Evolutionary conservation across 2,329 filamentous ascomycete species (phyloP).

Genomic region (Exophiala sideris): DNA sequence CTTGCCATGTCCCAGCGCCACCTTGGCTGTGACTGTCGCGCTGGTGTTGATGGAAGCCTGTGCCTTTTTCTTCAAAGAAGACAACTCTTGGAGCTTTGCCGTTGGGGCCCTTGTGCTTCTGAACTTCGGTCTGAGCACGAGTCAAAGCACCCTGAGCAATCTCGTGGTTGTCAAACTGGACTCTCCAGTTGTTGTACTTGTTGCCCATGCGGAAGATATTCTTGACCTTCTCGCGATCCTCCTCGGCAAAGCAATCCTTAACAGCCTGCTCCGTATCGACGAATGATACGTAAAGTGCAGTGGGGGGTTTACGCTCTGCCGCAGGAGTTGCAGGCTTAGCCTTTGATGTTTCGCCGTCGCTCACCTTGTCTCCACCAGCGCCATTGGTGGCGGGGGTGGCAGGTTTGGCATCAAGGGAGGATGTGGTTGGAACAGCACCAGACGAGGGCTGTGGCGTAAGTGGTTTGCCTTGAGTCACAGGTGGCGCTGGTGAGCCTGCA

Average conservation of each 20-base stretch:
- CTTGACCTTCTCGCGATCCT: slow-evolving; percentile 76
- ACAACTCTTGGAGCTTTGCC: slow-evolving; percentile 78
- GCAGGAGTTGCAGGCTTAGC: slow-evolving; percentile 55
- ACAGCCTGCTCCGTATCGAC: slow-evolving; percentile 79
- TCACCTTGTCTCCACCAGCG: slow-evolving; percentile 44
- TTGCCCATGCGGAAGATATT: slow-evolving; percentile 63
- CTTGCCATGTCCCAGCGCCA: slow-evolving; percentile 57
- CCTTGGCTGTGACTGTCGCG: slow-evolving; percentile 32
- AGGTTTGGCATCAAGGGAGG: slow-evolving; percentile 37
- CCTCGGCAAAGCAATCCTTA: slow-evolving; percentile 74
- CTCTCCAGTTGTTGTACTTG: slow-evolving; percentile 78
- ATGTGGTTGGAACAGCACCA: slow-evolving; percentile 28
- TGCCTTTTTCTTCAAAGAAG: slow-evolving; percentile 69
- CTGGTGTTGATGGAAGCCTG: slow-evolving; percentile 40
- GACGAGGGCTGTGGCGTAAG: slow-evolving; percentile 47
- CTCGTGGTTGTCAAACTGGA: slow-evolving; percentile 74
- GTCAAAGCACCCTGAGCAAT: slow-evolving; percentile 78
- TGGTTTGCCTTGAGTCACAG: slow-evolving; percentile 49
- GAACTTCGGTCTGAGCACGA: slow-evolving; percentile 66
- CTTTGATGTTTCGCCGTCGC: slow-evolving; percentile 46
- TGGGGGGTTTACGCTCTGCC: slow-evolving; percentile 62
- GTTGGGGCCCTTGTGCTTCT: slow-evolving; percentile 66
- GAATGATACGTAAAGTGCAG: slow-evolving; percentile 87
- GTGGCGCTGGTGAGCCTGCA: slow-evolving; percentile 40
- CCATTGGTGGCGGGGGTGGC: slow-evolving; percentile 48